Percentiles rank a stretch among this genome's conserved stretches.
Evolutionary conservation across 805 yeast species (phyloP).

Genomic region (Zygoascus tannicola): DNA sequence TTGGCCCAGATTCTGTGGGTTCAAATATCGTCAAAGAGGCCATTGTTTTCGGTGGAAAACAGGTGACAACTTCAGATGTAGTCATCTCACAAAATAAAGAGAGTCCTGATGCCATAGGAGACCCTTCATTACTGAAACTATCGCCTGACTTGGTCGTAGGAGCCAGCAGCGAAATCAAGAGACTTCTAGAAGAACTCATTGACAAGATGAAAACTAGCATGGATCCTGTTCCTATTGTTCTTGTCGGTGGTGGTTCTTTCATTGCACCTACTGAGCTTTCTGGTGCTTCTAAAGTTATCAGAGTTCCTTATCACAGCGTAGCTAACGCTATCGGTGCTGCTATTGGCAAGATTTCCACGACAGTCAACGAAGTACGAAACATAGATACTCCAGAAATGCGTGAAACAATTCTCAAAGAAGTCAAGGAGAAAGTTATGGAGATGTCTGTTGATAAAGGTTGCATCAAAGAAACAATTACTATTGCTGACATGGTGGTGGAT

Average conservation of each 20-base stretch:
- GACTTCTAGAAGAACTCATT: slow-evolving; percentile 32
- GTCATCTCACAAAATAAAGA: slow-evolving; percentile 14
- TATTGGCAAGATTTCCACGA: slow-evolving; percentile 35
- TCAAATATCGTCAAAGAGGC: slow-evolving; percentile 31
- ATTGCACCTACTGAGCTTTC: slow-evolving; percentile 32
- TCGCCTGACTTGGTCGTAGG: slow-evolving; percentile 20
- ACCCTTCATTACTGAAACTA: slow-evolving; percentile 18
- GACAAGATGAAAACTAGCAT: slow-evolving; percentile 40
- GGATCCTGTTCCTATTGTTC: slow-evolving; percentile 35
- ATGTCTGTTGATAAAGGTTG: slow-evolving; percentile 26
- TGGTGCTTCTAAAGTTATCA: slow-evolving; percentile 36
- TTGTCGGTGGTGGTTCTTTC: slow-evolving; percentile 45
- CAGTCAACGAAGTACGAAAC: slow-evolving; percentile 20
- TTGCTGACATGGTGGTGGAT: slow-evolving; percentile 25
- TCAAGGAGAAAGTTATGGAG: slow-evolving; percentile 15
- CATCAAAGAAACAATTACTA: slow-evolving; percentile 16
- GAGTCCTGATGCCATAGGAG: slow-evolving; percentile 4
- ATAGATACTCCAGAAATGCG: slow-evolving; percentile 14
- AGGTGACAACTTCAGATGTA: slow-evolving; percentile 35
- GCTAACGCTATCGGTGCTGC: slow-evolving; percentile 48
- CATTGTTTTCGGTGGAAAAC: slow-evolving; percentile 36
- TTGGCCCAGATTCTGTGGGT: slow-evolving; percentile 45
- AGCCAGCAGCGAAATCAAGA: slow-evolving; percentile 22
- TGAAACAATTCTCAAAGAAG: slow-evolving; percentile 18
- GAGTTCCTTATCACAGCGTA: slow-evolving; percentile 35